phyloP scores from a whole-genome alignment of 306 rosid species.

The Dalbergia oliveri region DNA sequence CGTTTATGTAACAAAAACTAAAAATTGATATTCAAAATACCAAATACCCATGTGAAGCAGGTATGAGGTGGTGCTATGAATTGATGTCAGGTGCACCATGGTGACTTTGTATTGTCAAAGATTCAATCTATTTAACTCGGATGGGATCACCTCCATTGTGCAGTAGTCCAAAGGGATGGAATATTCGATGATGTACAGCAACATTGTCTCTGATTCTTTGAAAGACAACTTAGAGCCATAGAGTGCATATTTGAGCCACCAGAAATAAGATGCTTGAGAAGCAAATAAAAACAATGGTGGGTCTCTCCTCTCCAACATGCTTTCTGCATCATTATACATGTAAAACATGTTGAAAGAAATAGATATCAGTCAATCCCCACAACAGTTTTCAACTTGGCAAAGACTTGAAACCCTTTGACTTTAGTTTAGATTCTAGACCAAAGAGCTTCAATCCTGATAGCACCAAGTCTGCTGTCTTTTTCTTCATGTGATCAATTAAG shows the following conservation, averaged over 20 bases:
- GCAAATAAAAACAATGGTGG: slow-evolving; percentile 5
- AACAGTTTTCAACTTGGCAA: slow-evolving; percentile 57
- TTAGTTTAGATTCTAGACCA: slow-evolving; percentile 81
- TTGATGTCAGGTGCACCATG: neutral
- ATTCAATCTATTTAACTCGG: neutral
- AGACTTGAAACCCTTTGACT: slow-evolving; percentile 69
- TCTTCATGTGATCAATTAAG: slow-evolving; percentile 83
- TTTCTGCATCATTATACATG: slow-evolving; percentile 9
- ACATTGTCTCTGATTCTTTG: neutral
- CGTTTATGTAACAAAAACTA: neutral
- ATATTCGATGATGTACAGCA: neutral
- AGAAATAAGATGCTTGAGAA: slow-evolving; percentile 1
- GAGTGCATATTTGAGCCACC: slow-evolving; percentile 16
- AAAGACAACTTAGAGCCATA: neutral
- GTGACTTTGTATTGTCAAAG: neutral
- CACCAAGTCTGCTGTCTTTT: slow-evolving; percentile 82
- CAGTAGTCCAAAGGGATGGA: neutral
- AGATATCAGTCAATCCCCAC: neutral
- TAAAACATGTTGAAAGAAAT: slow-evolving; percentile 11
- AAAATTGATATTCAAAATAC: slow-evolving; percentile 8
- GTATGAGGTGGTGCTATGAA: neutral
- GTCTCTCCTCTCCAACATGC: slow-evolving; percentile 24
- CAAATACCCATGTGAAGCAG: neutral
- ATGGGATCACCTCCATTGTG: neutral
- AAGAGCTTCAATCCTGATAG: slow-evolving; percentile 81